phyloP scores from a whole-genome alignment of 164 flowering plant genomes.

The Santalum album region DNA sequence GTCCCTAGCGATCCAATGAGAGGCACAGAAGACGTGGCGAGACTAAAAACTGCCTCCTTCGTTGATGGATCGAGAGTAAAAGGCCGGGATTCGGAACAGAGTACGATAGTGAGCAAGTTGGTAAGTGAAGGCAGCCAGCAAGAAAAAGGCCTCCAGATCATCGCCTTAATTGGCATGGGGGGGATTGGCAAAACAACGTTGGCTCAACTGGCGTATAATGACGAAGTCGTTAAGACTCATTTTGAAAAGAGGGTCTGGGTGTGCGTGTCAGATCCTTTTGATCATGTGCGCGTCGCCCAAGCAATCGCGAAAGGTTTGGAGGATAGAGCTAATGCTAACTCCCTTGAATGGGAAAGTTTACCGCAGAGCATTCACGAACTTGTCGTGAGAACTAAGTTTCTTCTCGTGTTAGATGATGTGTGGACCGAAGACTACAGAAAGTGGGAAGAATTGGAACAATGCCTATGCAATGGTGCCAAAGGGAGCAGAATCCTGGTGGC shows the following conservation, averaged over 20 bases:
- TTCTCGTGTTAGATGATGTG: conserved; percentile 21
- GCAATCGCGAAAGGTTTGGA: conserved; percentile 7
- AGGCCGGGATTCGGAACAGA: conserved; percentile 12
- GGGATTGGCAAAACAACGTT: conserved; percentile 22
- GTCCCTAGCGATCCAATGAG: too few relatives aligned
- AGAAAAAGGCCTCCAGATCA: conserved; percentile 1
- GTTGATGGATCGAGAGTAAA: conserved; percentile 1
- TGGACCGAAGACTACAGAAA: conserved; percentile 9
- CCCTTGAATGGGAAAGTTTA: conserved; percentile 1
- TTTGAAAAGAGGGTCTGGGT: conserved; percentile 7
- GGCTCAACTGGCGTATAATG: conserved; percentile 10
- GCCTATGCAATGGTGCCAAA: conserved; percentile 5
- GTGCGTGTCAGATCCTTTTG: conserved; percentile 7
- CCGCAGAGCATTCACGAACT: not conserved
- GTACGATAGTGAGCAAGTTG: conserved; percentile 5
- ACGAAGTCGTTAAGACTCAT: not conserved
- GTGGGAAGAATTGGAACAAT: conserved; percentile 9
- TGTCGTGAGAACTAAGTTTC: conserved; percentile 7
- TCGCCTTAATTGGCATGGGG: conserved; percentile 13
- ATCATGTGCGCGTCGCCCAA: conserved; percentile 8
- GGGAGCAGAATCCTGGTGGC: conserved; percentile 17
- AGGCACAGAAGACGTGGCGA: not conserved
- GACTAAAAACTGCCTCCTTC: not conserved
- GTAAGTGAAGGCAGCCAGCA: not conserved
- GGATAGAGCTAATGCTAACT: not conserved